Evolutionary conservation across 169 alveolate species (phyloP).

Genomic region (Eimeria praecox): DNA sequence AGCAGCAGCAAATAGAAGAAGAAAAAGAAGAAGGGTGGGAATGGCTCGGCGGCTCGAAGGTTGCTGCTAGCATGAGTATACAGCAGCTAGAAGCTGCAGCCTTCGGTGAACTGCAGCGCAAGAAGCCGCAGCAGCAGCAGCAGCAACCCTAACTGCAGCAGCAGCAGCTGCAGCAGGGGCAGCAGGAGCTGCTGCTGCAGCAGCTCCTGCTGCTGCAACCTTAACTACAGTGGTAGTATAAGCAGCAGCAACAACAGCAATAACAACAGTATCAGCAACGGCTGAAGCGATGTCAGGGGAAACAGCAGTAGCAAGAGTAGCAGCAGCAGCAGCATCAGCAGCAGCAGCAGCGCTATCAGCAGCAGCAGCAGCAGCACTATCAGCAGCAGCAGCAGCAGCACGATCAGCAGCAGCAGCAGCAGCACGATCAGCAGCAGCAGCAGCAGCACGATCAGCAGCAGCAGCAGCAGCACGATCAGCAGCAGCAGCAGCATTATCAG

Average conservation of each 20-base stretch:
- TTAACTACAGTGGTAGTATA: slow-evolving; percentile 11
- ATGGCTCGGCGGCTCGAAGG: slow-evolving; percentile 74
- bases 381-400: slow-evolving; percentile 30
- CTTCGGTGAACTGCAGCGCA: slow-evolving; percentile 53
- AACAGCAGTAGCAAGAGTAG: slow-evolving; percentile 31
- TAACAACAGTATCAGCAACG: slow-evolving; percentile 33
- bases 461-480: too few species aligned
- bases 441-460: too few species aligned
- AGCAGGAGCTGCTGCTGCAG: slow-evolving; percentile 13
- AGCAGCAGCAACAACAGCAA: slow-evolving; percentile 23
- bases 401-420: slow-evolving; percentile 30
- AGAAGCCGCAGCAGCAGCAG: slow-evolving; percentile 50
- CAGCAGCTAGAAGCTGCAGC: slow-evolving; percentile 64
- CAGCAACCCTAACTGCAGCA: neutral
- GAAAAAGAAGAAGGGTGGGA: slow-evolving; percentile 49
- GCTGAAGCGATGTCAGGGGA: too few species aligned
- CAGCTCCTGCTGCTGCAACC: slow-evolving; percentile 7
- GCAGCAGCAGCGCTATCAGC: too few species aligned
- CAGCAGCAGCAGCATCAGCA: neutral
- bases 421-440: slow-evolving; percentile 36
- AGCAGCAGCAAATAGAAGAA: slow-evolving; percentile 41
- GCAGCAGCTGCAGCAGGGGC: neutral
- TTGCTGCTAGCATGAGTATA: slow-evolving; percentile 49
- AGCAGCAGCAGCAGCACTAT: too few species aligned
- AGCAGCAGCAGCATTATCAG: slow-evolving; percentile 23